Evolutionary conservation across 495 filamentous ascomycete species (phyloP).

Genomic region (Aspergillus nanangensis): DNA sequence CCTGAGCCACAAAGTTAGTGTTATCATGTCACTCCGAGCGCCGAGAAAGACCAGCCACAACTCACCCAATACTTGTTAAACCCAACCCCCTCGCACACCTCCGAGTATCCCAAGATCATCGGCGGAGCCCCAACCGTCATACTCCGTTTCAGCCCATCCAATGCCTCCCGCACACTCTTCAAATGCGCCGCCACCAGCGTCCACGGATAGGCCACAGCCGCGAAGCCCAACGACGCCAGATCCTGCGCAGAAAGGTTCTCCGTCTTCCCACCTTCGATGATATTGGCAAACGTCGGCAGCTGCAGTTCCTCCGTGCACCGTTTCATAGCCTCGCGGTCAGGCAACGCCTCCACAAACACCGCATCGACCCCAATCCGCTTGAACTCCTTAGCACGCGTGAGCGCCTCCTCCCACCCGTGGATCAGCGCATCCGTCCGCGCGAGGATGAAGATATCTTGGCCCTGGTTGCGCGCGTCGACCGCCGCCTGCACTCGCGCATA

Average conservation of each 20-base stretch:
- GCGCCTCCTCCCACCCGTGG: conserved; percentile 34
- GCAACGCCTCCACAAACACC: conserved; percentile 39
- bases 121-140: conserved; percentile 26
- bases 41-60: too few relatives aligned
- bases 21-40: too few relatives aligned
- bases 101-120: conserved; percentile 28
- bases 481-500: conserved; percentile 37
- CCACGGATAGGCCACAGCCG: conserved; percentile 39
- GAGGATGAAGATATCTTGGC: conserved; percentile 36
- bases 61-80: conserved; percentile 39
- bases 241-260: conserved; percentile 37
- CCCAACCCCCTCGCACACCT: conserved; percentile 38
- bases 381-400: conserved; percentile 32
- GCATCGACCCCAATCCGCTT: conserved; percentile 33
- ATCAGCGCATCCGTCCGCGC: conserved; percentile 36
- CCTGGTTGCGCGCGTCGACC: conserved; percentile 36
- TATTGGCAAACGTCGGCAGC: conserved; percentile 38
- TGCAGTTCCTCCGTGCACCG: conserved; percentile 26
- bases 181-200: conserved; percentile 38
- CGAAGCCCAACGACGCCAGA: conserved; percentile 30
- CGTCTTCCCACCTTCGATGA: conserved; percentile 41
- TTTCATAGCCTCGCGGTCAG: conserved; percentile 34
- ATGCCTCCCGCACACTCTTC: conserved; percentile 32
- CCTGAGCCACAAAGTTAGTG: too few relatives aligned
- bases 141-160: conserved; percentile 33